These are phyloP conservation scores for Sporothrix brasiliensis DNA, from an alignment of 2,329 filamentous ascomycete genomes.

Conservation along the genomic window DNA sequence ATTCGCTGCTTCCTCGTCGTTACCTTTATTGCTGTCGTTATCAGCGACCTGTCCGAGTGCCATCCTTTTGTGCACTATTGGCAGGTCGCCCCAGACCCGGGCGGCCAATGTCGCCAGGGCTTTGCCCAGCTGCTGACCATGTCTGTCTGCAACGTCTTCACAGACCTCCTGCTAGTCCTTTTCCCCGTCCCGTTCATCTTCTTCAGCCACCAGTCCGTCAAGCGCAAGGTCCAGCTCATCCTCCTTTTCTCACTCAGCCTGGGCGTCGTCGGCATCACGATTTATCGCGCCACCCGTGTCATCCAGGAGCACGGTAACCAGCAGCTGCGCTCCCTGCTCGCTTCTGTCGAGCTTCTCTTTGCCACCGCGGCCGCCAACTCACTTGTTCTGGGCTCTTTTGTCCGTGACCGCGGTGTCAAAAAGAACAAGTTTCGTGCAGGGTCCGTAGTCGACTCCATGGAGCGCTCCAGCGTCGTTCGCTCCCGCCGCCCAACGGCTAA, in stretches of 20 bases:
- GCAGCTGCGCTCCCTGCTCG: slow-evolving; percentile 84
- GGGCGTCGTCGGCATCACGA: slow-evolving; percentile 75
- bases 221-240: slow-evolving; percentile 77
- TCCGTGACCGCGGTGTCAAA: slow-evolving; percentile 87
- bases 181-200: slow-evolving; percentile 91
- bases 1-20: slow-evolving; percentile 70
- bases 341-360: slow-evolving; percentile 87
- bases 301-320: slow-evolving; percentile 72
- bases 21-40: slow-evolving; percentile 80
- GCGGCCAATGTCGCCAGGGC: slow-evolving; percentile 80
- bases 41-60: slow-evolving; percentile 83
- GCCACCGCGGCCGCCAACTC: slow-evolving; percentile 86
- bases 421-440: slow-evolving; percentile 78
- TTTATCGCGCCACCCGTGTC: slow-evolving; percentile 79
- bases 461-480: slow-evolving; percentile 47
- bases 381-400: slow-evolving; percentile 87
- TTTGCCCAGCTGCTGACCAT: slow-evolving; percentile 87
- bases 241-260: slow-evolving; percentile 84
- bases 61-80: slow-evolving; percentile 74
- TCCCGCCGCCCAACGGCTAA: slow-evolving; percentile 56
- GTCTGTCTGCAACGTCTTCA: slow-evolving; percentile 85
- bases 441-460: slow-evolving; percentile 66
- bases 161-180: slow-evolving; percentile 81
- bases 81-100: slow-evolving; percentile 84
- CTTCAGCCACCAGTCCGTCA: slow-evolving; percentile 72